phyloP scores from a whole-genome alignment of 768 basidiomycete genomes.

The Suillus discolor region DNA sequence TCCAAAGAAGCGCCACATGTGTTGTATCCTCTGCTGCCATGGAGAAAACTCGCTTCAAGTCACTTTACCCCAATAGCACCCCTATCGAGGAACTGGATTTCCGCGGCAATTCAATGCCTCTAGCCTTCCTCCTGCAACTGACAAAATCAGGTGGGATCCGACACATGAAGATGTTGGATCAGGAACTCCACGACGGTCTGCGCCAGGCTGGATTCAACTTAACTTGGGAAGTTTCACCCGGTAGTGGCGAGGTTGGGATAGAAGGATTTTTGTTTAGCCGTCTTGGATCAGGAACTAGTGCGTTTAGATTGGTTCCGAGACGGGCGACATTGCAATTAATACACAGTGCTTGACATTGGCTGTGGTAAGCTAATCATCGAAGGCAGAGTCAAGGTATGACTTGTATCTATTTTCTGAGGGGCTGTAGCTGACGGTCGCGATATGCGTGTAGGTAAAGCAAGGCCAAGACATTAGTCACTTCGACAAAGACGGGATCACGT shows the following conservation, averaged over 20 bases:
- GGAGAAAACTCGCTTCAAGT: neutral
- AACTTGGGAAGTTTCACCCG: conserved; percentile 1
- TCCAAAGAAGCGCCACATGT: neutral
- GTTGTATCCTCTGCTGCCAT: neutral
- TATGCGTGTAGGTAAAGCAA: conserved; percentile 28
- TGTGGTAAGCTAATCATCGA: neutral
- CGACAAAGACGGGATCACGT: conserved; percentile 45
- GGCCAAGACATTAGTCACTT: conserved; percentile 38
- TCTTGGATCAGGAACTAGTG: neutral
- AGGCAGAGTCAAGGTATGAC: neutral
- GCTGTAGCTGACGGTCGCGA: too few relatives aligned
- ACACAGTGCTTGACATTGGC: conserved; percentile 15
- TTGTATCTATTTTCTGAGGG: neutral
- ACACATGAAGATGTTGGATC: neutral
- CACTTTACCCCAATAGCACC: neutral
- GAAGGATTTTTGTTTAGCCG: neutral
- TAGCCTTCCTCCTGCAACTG: neutral
- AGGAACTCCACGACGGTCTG: conserved; percentile 4
- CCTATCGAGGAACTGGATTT: neutral
- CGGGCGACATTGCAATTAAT: neutral
- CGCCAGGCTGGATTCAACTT: conserved; percentile 3
- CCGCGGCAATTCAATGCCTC: neutral
- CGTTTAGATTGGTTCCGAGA: neutral
- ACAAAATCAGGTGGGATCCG: neutral
- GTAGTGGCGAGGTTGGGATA: neutral